phyloP scores from a whole-genome alignment of 2,329 filamentous ascomycete species.

The Geosmithia putterillii region DNA sequence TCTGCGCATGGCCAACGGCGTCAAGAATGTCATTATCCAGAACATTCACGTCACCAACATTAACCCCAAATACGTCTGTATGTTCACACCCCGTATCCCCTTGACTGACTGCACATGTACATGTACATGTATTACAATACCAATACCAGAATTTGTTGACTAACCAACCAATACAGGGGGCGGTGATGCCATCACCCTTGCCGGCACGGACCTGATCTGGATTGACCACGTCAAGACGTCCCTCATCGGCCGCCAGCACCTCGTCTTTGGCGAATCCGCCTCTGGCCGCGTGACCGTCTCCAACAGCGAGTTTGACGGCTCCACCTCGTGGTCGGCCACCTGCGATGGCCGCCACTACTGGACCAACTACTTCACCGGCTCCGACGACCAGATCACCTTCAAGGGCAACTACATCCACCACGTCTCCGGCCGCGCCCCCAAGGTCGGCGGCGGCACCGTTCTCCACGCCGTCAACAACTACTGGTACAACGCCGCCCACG shows the following conservation, averaged over 20 bases:
- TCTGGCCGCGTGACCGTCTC: conserved; percentile 26
- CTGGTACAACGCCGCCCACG: conserved; percentile 43
- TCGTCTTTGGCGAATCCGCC: background rate
- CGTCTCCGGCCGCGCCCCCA: conserved; percentile 42
- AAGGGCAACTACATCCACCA: conserved; percentile 51
- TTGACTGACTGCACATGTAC: background rate
- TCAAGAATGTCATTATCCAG: conserved; percentile 47
- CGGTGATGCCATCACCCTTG: conserved; percentile 43
- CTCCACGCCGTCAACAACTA: conserved; percentile 53
- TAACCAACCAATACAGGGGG: conserved; percentile 26
- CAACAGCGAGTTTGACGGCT: conserved; percentile 32
- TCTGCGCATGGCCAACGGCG: conserved; percentile 32
- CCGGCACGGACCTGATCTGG: conserved; percentile 32
- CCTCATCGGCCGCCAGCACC: conserved; percentile 1
- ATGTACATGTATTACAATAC: too few species aligned
- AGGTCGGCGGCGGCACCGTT: conserved; percentile 40
- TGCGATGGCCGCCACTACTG: conserved; percentile 35
- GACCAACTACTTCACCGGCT: conserved; percentile 7
- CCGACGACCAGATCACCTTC: conserved; percentile 39
- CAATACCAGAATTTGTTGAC: too few species aligned
- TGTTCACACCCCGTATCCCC: too few species aligned
- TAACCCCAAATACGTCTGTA: conserved; percentile 38
- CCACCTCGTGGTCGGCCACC: conserved; percentile 24
- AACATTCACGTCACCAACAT: conserved; percentile 42
- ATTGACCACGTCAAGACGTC: conserved; percentile 35